Evolutionary conservation across 805 yeast species (phyloP).

Genomic region (Yamadazyma akitaensis): DNA sequence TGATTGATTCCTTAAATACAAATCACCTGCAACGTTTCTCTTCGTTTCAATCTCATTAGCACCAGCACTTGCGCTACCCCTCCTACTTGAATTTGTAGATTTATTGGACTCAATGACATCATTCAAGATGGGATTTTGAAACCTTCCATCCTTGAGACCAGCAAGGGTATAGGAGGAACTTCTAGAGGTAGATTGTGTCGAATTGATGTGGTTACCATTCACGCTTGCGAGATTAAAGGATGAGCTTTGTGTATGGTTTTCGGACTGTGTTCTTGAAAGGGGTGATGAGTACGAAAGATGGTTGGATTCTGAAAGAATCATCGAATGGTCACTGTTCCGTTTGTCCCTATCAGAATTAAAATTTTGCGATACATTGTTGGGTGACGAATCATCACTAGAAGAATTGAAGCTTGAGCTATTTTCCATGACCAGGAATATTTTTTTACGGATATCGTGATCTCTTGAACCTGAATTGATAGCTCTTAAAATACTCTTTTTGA

Average conservation of each 20-base stretch:
- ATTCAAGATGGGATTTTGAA: conserved; percentile 24
- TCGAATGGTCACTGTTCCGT: conserved; percentile 20
- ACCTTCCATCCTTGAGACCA: conserved; percentile 28
- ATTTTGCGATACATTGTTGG: not conserved
- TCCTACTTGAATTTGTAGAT: conserved; percentile 21
- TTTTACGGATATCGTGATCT: conserved; percentile 21
- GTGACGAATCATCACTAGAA: conserved; percentile 30
- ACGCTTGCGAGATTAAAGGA: not conserved
- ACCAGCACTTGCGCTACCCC: conserved; percentile 28
- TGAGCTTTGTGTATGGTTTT: not conserved
- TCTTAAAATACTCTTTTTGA: conserved; percentile 49
- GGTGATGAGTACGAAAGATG: conserved; percentile 4
- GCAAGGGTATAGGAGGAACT: conserved; percentile 20
- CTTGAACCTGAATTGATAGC: conserved; percentile 33
- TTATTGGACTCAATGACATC: conserved; percentile 33
- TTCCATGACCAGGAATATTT: conserved; percentile 23
- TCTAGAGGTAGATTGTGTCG: conserved; percentile 10
- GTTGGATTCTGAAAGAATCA: conserved; percentile 31
- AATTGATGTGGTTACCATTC: not conserved
- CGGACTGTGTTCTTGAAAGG: conserved; percentile 9
- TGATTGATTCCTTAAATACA: conserved; percentile 40
- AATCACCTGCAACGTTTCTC: conserved; percentile 44
- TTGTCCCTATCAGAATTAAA: not conserved
- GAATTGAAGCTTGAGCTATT: conserved; percentile 19
- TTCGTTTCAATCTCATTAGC: conserved; percentile 46